Evolutionary conservation across 805 yeast genomes (phyloP), one percentile per base, ranked within the genome.

Genomic region (Candida endomychidarum): DNA sequence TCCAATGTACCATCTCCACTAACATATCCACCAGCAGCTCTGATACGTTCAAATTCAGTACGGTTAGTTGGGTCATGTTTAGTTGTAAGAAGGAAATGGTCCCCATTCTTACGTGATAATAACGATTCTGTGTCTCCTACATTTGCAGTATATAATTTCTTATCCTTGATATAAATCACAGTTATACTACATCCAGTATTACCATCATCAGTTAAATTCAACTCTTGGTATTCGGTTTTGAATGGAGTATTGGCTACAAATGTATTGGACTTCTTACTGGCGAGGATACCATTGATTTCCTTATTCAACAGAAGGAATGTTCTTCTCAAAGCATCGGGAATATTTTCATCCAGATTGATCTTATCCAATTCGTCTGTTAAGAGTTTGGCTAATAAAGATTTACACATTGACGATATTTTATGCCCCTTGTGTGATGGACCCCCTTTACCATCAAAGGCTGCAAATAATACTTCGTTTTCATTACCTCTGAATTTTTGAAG

Each of bases 1-100:
- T 91, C 96, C 32, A 89, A 72, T 46, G 83, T 81, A 39, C 91
- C 96, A 52, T 83, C 85, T 14, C 86, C 83, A 8, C 86, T 78
- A 8, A 93, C 96, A 58, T 76, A 84, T 1, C 98, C 98, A 38
- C 98, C 98, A 17, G 95, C 79, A 2, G 86, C 85, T 53, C 98
- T 72, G 34, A 93, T 86, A 51, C 96, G 71, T 56, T 89, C 96
- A 51, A 85, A 85, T 51, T 87, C 95, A 30, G 70, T 72, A 21
- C 84, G 71, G 19, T 75, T 78, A 4, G 93, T 83, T 7, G 98
- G 97, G 47, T 83, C 88, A 60, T 93, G 97, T 41, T 81, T 78
- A 16, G 75, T 78, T 1, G 96, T 84, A 29, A 93, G 65, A 3
- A 78, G 67, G n/a, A 72, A 66, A 57, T 78, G 83, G 35, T 87